Conservation (phyloP, 2,329 filamentous ascomycete species). For the Xylaria sp. region DNA sequence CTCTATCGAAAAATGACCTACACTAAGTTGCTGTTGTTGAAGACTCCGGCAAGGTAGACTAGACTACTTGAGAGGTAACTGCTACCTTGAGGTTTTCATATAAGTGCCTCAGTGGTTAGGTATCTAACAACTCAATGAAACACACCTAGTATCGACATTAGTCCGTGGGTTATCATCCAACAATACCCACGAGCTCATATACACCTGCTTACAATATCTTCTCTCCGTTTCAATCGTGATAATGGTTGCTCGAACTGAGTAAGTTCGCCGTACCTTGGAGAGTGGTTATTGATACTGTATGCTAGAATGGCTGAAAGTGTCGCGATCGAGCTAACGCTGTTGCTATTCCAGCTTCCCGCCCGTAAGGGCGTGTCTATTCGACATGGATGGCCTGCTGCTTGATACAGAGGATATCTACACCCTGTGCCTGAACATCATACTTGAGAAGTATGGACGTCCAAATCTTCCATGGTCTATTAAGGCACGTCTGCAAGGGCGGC, state of each 20-base stretch:
- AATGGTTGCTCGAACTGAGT: constrained; percentile 53
- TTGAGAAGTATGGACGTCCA: constrained; percentile 78
- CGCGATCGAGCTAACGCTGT: constrained; percentile 38
- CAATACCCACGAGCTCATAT: not conserved
- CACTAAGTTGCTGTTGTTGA: not conserved
- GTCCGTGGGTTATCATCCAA: too few species aligned
- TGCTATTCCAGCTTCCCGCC: constrained; percentile 71
- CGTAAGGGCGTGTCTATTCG: constrained; percentile 92
- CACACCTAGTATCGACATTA: not conserved
- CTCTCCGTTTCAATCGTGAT: constrained; percentile 13
- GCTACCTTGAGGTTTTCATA: not conserved
- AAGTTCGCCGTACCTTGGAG: not conserved
- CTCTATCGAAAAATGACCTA: constrained; percentile 15
- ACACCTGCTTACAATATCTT: not conserved
- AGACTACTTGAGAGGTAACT: not conserved
- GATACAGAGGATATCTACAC: constrained; percentile 94
- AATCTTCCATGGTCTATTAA: constrained; percentile 93
- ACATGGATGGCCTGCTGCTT: constrained; percentile 97
- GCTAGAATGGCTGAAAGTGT: not conserved
- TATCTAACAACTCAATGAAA: not conserved
- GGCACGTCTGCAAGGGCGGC: constrained; percentile 78
- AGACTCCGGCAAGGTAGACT: not conserved
- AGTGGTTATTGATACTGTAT: not conserved
- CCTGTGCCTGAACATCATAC: constrained; percentile 81
- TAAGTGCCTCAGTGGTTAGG: not conserved